phyloP scores from a whole-genome alignment of 106 monocot genomes.

The Posidonia australis region DNA sequence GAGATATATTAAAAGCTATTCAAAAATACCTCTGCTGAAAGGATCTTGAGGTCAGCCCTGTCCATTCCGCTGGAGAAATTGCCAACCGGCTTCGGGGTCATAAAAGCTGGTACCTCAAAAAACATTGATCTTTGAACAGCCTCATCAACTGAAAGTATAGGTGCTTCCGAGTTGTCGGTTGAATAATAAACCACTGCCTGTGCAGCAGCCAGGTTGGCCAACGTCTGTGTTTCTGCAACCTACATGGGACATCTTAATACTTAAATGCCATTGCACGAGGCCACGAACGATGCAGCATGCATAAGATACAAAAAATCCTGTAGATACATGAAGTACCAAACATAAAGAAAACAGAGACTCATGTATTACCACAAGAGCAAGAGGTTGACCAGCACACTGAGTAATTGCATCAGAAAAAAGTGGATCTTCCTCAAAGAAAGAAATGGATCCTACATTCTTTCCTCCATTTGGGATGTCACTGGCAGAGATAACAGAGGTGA shows the following conservation, averaged over 20 bases:
- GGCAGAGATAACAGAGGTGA: slow-evolving; percentile 26
- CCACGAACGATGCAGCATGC: too few species aligned
- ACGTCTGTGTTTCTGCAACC: slow-evolving; percentile 63
- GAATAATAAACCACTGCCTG: slow-evolving; percentile 36
- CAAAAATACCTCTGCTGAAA: slow-evolving; percentile 70
- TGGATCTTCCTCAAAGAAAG: slow-evolving; percentile 40
- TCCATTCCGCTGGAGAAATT: slow-evolving; percentile 63
- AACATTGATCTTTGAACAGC: slow-evolving; percentile 56
- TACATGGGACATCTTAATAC: slow-evolving; percentile 6
- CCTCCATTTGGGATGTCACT: slow-evolving; percentile 72
- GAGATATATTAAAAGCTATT: too few species aligned
- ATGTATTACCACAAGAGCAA: slow-evolving; percentile 81
- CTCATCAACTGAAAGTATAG: slow-evolving; percentile 73
- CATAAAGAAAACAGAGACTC: too few species aligned
- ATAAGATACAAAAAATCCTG: too few species aligned
- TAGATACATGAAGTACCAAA: too few species aligned
- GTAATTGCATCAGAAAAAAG: slow-evolving; percentile 50
- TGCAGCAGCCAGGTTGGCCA: slow-evolving; percentile 46
- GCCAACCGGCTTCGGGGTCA: slow-evolving; percentile 41
- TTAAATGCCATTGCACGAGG: neutral
- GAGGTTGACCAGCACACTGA: slow-evolving; percentile 65
- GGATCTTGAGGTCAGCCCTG: slow-evolving; percentile 69
- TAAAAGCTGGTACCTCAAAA: slow-evolving; percentile 40
- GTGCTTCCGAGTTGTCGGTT: slow-evolving; percentile 25
- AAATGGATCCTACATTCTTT: slow-evolving; percentile 32